Evolutionary conservation across 192 early-diverging fungal species (phyloP), one percentile per base, ranked within the genome.

Genomic region (Rhizoclosmatium globosum): DNA sequence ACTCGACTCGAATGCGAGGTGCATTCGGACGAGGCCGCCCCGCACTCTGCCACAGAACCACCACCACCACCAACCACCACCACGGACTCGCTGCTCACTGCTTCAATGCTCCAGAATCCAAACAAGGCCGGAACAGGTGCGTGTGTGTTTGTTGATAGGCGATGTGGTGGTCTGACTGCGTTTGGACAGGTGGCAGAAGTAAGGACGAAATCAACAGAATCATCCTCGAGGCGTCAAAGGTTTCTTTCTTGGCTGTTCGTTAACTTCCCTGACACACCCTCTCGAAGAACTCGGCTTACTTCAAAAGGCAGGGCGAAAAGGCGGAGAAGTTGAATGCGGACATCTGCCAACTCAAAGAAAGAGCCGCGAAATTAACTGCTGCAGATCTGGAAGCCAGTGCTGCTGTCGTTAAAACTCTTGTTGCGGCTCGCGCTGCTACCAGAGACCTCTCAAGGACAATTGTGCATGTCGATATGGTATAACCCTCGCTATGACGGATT

Each of bases 381-480:
- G 65, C 76, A 60, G 84, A 89, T 44, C 21, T 93, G 15, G 75
- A 79, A 38, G 46, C 59, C 11, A 84, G 85, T 67, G 47, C 59
- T 19, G 46, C 4, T 15, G 66, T 82, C 7, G 83, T 90, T 2
- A 68, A 90, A 56, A 79, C 76, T 31, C 74, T 76, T 77, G 64
- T 91, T 6, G 23, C 71, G 23, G 77, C 74, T 2, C 50, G 89
- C 19, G 87, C 89, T 57, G 43, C 57, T 2, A 74, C 47, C 11
- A 67, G 91, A 47, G 89, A 92, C 38, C 58, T 92, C 23, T 77
- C 75, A 6, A 83, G 87, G 39, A 76, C 59, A 45, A 92, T 93
- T 44, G 87, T 89, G 13, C 90, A 90, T 78, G 81, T 93, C 43
- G 92, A 93, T 71, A 93, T 93, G 92, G 83, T 84, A 19, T 17